phyloP scores from a whole-genome alignment of 2,329 filamentous ascomycete genomes.

The Claviceps paspali region DNA sequence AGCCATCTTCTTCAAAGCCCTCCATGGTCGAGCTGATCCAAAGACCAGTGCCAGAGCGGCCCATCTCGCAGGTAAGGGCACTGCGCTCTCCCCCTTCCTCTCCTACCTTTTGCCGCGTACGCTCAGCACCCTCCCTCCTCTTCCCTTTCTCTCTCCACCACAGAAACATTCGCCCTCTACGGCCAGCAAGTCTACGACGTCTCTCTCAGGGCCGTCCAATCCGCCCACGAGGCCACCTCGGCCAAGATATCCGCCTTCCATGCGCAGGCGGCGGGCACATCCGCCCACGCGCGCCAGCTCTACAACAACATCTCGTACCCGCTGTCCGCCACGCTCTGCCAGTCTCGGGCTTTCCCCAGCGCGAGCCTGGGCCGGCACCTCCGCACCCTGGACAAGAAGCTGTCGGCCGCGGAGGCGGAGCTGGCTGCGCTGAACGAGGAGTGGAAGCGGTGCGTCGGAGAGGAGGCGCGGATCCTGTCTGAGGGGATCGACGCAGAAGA shows the following conservation, averaged over 20 bases:
- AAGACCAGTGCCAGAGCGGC: not conserved
- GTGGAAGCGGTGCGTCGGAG: slow-evolving; percentile 13
- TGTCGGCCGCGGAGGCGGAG: slow-evolving; percentile 12
- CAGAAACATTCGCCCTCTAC: slow-evolving; percentile 4
- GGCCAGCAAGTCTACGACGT: slow-evolving; percentile 4
- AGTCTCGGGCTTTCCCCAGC: slow-evolving; percentile 10
- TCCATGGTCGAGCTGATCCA: not conserved
- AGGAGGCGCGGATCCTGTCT: slow-evolving; percentile 10
- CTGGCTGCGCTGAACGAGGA: slow-evolving; percentile 10
- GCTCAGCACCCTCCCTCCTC: too few species aligned
- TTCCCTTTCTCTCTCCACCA: too few species aligned
- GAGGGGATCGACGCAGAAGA: slow-evolving; percentile 4
- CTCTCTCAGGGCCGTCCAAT: slow-evolving; percentile 8
- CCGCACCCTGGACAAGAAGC: slow-evolving; percentile 8
- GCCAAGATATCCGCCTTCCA: slow-evolving; percentile 10
- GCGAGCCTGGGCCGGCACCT: slow-evolving; percentile 15
- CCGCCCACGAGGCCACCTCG: slow-evolving; percentile 11
- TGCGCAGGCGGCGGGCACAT: slow-evolving; percentile 5
- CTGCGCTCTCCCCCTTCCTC: not conserved
- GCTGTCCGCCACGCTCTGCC: slow-evolving; percentile 17
- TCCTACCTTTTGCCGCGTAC: too few species aligned
- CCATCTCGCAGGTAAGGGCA: slow-evolving; percentile 3
- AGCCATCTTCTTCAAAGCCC: slow-evolving; percentile 8
- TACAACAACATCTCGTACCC: slow-evolving; percentile 19
- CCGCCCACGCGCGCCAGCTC: slow-evolving; percentile 10